phyloP scores from a whole-genome alignment of 768 basidiomycete genomes.

The Lactarius hengduanensis region DNA sequence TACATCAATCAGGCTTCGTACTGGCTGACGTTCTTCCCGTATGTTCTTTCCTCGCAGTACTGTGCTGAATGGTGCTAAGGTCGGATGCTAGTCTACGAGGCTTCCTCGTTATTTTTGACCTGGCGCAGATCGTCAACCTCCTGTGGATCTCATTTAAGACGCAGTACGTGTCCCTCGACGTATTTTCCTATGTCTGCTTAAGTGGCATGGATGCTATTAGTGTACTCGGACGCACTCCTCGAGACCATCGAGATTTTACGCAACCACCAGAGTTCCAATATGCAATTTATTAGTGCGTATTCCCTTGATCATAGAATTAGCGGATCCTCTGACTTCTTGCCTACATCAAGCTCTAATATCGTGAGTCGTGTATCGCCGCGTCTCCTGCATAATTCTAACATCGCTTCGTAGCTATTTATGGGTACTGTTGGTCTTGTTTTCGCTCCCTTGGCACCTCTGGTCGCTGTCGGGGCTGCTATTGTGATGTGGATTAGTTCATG shows the following conservation, averaged over 20 bases:
- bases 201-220: conserved; percentile 38
- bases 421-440: conserved; percentile 92
- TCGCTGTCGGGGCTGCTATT: conserved; percentile 73
- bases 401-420: conserved; percentile 65
- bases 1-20: conserved; percentile 91
- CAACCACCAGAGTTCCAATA: conserved; percentile 90
- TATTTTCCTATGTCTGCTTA: not conserved
- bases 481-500: conserved; percentile 87
- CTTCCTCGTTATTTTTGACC: conserved; percentile 91
- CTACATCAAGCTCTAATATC: conserved; percentile 48
- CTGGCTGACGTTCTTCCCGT: conserved; percentile 95
- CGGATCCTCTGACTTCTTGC: conserved; percentile 21
- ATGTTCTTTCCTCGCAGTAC: conserved; percentile 34
- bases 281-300: conserved; percentile 74
- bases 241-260: conserved; percentile 88
- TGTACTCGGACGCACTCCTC: conserved; percentile 82
- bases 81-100: conserved; percentile 68
- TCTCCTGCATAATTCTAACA: conserved; percentile 21
- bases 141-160: conserved; percentile 84
- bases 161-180: conserved; percentile 46
- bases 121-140: conserved; percentile 93
- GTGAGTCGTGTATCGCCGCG: conserved; percentile 40
- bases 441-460: conserved; percentile 90
- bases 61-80: not conserved
- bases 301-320: not conserved